phyloP scores from a whole-genome alignment of 257 asterid species.

The Cynanchum wilfordii region DNA sequence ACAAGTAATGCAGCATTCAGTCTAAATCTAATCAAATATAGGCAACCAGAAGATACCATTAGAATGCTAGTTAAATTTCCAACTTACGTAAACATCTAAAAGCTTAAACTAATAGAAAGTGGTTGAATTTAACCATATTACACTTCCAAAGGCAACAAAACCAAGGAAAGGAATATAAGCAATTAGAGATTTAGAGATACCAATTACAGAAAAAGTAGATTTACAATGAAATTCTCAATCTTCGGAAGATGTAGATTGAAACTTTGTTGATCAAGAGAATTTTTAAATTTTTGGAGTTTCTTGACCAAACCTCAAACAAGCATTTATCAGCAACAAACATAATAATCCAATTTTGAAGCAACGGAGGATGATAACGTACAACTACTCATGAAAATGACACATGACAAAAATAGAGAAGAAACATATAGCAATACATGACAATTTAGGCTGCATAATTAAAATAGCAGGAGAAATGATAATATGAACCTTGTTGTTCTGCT shows the following conservation, averaged over 20 bases:
- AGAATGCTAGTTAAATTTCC: no score
- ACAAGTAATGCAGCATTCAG: background rate
- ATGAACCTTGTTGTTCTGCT: constrained; percentile 69
- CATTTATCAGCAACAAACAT: background rate
- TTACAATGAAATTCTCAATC: background rate
- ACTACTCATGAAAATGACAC: background rate
- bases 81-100: no score
- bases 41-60: background rate
- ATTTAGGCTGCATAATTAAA: background rate
- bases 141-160: background rate
- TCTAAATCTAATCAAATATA: background rate
- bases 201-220: background rate
- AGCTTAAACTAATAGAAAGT: no score
- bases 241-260: background rate
- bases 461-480: constrained; percentile 4
- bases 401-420: background rate
- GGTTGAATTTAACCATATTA: background rate
- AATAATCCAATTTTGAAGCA: background rate
- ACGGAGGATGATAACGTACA: background rate
- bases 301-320: background rate
- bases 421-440: background rate
- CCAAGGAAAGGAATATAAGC: no score
- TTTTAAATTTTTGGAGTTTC: background rate
- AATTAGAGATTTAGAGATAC: no score
- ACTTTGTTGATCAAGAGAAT: background rate